Evolutionary conservation across 805 yeast genomes (phyloP), one percentile per base, ranked within the genome.

Genomic region (Kodamaea restingae): DNA sequence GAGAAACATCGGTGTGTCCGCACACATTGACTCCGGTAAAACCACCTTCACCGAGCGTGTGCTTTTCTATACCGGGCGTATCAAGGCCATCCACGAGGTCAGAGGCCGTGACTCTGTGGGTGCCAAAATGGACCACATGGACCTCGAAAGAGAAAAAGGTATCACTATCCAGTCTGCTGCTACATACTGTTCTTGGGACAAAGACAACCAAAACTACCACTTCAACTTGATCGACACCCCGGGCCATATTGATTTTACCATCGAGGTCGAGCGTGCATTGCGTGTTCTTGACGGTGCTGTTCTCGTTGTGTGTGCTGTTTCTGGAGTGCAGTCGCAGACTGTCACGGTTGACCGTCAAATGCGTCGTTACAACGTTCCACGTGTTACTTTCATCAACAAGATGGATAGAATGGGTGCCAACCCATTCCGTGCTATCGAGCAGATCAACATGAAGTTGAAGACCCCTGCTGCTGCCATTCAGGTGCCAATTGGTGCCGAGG

Each of bases 361-460:
- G 98, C 81, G 95, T 55, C 82, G 98, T 61, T 93, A 93, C 67
- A 88, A 93, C 58, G 96, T 93, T 56, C 98, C 98, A 39, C 78
- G 98, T 58, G 76, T 93, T 38, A 91, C 98, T 7, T 93, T 93
- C 57, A 85, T 93, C 64, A 93, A 93, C 70, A 93, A 93, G 71
- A 90, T 93, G 97, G 99, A 93, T 65, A 81, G 99, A 61, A 87
- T 93, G 96, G 99, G 99, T 50, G 86, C 98, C 40, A 82, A 93
- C 65, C 99, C 99, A 15, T 93, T 95, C 83, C 78, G 76, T 47
- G 96, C 95, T 42, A 84, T 93, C 54, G 95, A 86, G 42, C 98
- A 91, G 69, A 76, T 93, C 52, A 88, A 91, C 66, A 51, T 67
- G 39, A 93, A 93, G 62, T 76, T 93, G 60, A 87, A 81, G 64